phyloP scores from a whole-genome alignment of 2,329 filamentous ascomycete species.

The Epichloe uncinata region DNA sequence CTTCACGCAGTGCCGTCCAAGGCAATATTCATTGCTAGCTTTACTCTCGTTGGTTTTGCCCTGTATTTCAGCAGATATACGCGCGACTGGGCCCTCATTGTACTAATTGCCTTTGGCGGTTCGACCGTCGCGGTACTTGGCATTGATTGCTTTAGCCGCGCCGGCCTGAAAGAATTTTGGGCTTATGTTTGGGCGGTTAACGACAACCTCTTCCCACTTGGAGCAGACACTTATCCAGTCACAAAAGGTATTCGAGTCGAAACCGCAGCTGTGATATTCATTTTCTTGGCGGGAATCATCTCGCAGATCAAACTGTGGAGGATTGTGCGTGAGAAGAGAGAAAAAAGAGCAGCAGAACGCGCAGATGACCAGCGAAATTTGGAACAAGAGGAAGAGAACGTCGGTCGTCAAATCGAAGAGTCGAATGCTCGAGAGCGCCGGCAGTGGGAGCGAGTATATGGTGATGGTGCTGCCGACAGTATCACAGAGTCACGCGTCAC shows the following conservation, averaged over 20 bases:
- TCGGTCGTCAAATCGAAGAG: constrained; percentile 53
- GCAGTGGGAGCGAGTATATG: constrained; percentile 70
- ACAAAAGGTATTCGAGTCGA: constrained; percentile 81
- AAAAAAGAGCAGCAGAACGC: constrained; percentile 35
- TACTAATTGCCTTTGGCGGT: constrained; percentile 65
- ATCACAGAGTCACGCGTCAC: constrained; percentile 32
- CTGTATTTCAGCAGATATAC: constrained; percentile 70
- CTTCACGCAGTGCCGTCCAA: constrained; percentile 49
- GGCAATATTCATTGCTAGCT: constrained; percentile 60
- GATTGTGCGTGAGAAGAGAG: constrained; percentile 52
- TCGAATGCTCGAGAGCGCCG: constrained; percentile 46
- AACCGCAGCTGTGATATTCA: constrained; percentile 60
- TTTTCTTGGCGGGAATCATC: constrained; percentile 62
- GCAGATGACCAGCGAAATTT: constrained; percentile 39
- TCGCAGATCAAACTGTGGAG: constrained; percentile 83
- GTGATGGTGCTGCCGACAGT: constrained; percentile 35
- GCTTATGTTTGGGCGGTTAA: constrained; percentile 82
- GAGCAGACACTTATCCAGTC: constrained; percentile 66
- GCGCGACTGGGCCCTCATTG: constrained; percentile 64
- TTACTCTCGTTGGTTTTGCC: constrained; percentile 55
- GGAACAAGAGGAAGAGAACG: constrained; percentile 53
- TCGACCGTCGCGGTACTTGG: constrained; percentile 69
- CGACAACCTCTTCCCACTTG: constrained; percentile 62
- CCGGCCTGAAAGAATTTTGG: constrained; percentile 96
- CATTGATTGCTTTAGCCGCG: constrained; percentile 78